phyloP scores from a whole-genome alignment of 2,329 filamentous ascomycete species.

The Helotiales sp. region DNA sequence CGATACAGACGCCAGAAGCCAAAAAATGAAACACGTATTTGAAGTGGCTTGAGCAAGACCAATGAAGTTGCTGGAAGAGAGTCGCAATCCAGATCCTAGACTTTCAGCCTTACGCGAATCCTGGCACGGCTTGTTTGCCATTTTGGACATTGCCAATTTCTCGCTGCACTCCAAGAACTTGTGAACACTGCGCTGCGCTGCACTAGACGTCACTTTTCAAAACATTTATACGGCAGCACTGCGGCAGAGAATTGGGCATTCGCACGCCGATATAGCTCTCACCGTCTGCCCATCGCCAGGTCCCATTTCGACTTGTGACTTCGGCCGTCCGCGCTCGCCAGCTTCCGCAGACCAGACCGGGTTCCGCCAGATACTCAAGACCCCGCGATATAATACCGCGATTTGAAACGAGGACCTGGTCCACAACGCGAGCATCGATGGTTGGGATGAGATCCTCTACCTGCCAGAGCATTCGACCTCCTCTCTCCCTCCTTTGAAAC shows the following conservation, averaged over 20 bases:
- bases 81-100: slow-evolving; percentile 14
- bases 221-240: slow-evolving; percentile 30
- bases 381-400: slow-evolving; percentile 41
- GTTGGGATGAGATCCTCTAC: slow-evolving; percentile 42
- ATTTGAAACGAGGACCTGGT: slow-evolving; percentile 38
- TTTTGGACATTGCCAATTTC: slow-evolving; percentile 40
- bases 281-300: slow-evolving; percentile 3
- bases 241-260: slow-evolving; percentile 32
- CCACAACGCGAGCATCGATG: slow-evolving; percentile 34
- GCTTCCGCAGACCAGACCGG: slow-evolving; percentile 24
- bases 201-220: slow-evolving; percentile 6
- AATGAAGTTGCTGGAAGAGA: slow-evolving; percentile 11
- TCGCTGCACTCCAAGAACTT: slow-evolving; percentile 12
- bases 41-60: slow-evolving; percentile 1
- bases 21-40: slow-evolving; percentile 24
- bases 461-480: slow-evolving; percentile 39
- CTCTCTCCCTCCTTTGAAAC: slow-evolving; percentile 34
- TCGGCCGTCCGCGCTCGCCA: background rate
- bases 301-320: background rate
- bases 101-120: slow-evolving; percentile 41
- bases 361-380: slow-evolving; percentile 35
- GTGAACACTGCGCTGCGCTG: slow-evolving; percentile 18
- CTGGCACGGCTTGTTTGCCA: slow-evolving; percentile 38
- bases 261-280: slow-evolving; percentile 16
- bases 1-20: background rate